Percentiles rank a stretch among this genome's conserved stretches.
Conservation (phyloP, 441 rosid genomes). For the Corymbia citriodora region DNA sequence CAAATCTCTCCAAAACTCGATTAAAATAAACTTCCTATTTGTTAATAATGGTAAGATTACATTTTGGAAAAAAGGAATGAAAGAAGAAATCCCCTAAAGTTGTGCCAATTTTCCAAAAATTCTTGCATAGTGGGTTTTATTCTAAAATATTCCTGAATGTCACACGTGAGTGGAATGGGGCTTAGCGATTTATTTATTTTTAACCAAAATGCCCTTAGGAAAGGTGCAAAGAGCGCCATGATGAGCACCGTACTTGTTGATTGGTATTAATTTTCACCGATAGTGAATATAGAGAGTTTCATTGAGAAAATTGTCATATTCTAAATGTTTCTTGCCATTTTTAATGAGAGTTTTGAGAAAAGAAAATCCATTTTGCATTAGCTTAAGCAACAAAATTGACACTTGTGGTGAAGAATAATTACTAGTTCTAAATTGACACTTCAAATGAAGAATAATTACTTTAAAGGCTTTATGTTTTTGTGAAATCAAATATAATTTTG, state of each 20-base stretch:
- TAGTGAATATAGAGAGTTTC: not conserved
- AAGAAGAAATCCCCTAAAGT: not conserved
- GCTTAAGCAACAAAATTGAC: not conserved
- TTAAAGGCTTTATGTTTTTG: not conserved
- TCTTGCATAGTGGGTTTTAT: not conserved
- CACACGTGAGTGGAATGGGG: not conserved
- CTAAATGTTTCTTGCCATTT: not conserved
- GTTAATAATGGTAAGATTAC: not conserved
- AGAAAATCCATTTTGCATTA: not conserved
- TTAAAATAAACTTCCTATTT: not conserved
- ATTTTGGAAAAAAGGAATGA: not conserved
- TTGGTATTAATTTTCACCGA: not conserved
- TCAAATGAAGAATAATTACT: not conserved
- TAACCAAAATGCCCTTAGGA: not conserved
- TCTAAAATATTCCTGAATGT: not conserved
- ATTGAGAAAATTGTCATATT: not conserved
- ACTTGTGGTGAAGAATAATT: not conserved
- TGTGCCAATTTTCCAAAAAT: not conserved
- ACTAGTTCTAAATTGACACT: not conserved
- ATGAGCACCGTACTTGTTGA: not conserved
- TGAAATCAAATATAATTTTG: not conserved
- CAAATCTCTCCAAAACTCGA: not conserved
- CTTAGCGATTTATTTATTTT: not conserved
- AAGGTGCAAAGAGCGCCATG: not conserved
- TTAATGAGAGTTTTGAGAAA: not conserved